phyloP scores from a whole-genome alignment of 2,329 filamentous ascomycete genomes.

The Raffaelea albimanens region DNA sequence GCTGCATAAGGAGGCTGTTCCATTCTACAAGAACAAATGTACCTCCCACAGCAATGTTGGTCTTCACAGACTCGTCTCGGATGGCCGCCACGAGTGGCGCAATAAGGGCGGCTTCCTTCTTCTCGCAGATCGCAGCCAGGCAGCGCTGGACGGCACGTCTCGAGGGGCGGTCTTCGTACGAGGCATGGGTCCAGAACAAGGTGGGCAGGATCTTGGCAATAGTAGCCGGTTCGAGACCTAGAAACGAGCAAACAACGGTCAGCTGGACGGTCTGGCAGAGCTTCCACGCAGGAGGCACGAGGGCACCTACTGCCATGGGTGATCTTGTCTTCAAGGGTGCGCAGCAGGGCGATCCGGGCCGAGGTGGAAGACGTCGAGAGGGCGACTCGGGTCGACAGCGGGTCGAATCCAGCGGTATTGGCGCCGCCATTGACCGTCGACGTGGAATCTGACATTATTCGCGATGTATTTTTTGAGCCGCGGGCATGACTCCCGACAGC shows the following conservation, averaged over 20 bases:
- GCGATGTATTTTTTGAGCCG: slow-evolving; percentile 11
- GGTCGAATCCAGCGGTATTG: slow-evolving; percentile 7
- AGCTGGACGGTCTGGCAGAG: too few relatives aligned
- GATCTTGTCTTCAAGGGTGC: slow-evolving; percentile 46
- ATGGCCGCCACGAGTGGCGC: slow-evolving; percentile 57
- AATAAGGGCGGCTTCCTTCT: slow-evolving; percentile 48
- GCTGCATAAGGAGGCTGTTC: slow-evolving; percentile 71
- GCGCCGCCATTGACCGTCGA: slow-evolving; percentile 26
- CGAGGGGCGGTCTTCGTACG: slow-evolving; percentile 79
- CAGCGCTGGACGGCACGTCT: slow-evolving; percentile 76
- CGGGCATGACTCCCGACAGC: slow-evolving; percentile 10
- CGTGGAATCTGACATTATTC: slow-evolving; percentile 40
- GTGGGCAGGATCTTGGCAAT: slow-evolving; percentile 53
- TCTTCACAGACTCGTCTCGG: slow-evolving; percentile 64
- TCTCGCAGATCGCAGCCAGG: slow-evolving; percentile 53
- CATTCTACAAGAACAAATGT: slow-evolving; percentile 88
- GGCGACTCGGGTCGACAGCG: slow-evolving; percentile 21
- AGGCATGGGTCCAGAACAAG: slow-evolving; percentile 78
- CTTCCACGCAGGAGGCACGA: not conserved
- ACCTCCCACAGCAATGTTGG: slow-evolving; percentile 65
- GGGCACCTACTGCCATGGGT: slow-evolving; percentile 38
- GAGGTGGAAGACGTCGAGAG: slow-evolving; percentile 55
- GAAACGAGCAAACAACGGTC: too few relatives aligned
- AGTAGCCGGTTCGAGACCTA: slow-evolving; percentile 38
- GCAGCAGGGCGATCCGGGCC: slow-evolving; percentile 43